Base-by-base conservation (phyloP, 2,329 filamentous ascomycete genomes). In the Arthrobotrys pseudoclavata region DNA sequence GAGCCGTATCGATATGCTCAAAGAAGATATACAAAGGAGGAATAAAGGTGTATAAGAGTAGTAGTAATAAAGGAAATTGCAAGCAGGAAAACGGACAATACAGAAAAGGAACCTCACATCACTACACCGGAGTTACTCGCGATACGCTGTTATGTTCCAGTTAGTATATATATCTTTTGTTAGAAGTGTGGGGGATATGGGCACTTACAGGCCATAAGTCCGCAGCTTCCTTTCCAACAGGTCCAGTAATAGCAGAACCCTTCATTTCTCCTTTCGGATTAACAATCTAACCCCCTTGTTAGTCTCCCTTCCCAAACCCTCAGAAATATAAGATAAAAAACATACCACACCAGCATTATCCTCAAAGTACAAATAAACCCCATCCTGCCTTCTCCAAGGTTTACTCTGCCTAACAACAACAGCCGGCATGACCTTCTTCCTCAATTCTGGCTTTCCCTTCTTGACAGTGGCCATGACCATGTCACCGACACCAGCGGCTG, bases 221-320 rank as follows among this genome's bases (percentile, higher is more conserved):
- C 86, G 96, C 96, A 86, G 96, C 96, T 89, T 99, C 96, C 92
- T 99, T 99, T 87, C 95, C 96, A 85, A 99, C 95, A 83, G 96
- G 96, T 83, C 96, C 96, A 83, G 96, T 99, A 86, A 99, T 99
- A 86, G 96, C 96, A 82, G 94, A 97, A 85, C 96, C 96, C 92
- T 99, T 99, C 96, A 99, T 99, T 89, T 99, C 96, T 88, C 96
- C 96, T 92, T 99, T 99, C 87, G 95, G 94, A 90, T 99, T 99
- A 89, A 99, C 96, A 85, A 99, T 99, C 92, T 96, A 79, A 55
- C n/a, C 42, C 20, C 37, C 26, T 26, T 18, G 48, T 63, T 29
- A 57, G 52, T 42, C 6, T 45, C 52, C 50, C n/a, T 13, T 20
- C 22, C 20, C 34, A 50, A 22, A 24, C 26, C 47, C 7, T 3